These are phyloP conservation scores for Penicillium antarcticum DNA, from an alignment of 495 filamentous ascomycete species.

Conservation along the genomic window DNA sequence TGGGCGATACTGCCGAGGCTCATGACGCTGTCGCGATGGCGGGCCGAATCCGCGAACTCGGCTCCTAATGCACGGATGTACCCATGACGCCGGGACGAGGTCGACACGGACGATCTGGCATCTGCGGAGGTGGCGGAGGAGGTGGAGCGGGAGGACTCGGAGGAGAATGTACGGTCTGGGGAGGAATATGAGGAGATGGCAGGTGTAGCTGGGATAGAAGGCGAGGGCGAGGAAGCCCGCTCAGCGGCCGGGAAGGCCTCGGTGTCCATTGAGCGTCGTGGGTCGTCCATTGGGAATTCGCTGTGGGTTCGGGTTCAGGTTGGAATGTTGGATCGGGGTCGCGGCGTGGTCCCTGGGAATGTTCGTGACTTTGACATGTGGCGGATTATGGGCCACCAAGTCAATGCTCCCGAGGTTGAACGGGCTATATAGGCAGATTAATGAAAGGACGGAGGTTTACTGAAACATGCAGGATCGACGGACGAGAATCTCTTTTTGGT, in stretches of 20 bases:
- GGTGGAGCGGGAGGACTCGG: constrained; percentile 68
- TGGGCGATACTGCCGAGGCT: constrained; percentile 95
- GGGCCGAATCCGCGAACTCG: constrained; percentile 85
- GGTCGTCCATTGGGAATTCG: constrained; percentile 29
- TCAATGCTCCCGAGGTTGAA: no score
- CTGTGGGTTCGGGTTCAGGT: not conserved
- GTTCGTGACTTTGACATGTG: not conserved
- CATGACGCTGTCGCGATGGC: constrained; percentile 87
- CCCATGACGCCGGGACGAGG: constrained; percentile 63
- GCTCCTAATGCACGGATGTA: constrained; percentile 90
- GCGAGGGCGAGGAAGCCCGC: constrained; percentile 56
- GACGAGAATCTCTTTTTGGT: constrained; percentile 27
- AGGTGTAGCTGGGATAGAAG: constrained; percentile 55
- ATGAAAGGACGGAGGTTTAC: constrained; percentile 22
- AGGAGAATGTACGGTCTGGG: constrained; percentile 73
- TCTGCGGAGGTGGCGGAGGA: constrained; percentile 56
- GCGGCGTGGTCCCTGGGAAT: not conserved
- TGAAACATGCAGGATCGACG: constrained; percentile 26
- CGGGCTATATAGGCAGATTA: constrained; percentile 1
- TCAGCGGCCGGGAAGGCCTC: constrained; percentile 24
- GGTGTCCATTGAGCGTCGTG: constrained; percentile 20
- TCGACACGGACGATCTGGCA: constrained; percentile 53
- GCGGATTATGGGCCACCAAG: not conserved
- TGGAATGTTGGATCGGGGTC: not conserved
- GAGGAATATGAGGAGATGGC: constrained; percentile 61